Base-by-base conservation (phyloP, 2,329 filamentous ascomycete species). In the Sphaerulina vaccinii region DNA sequence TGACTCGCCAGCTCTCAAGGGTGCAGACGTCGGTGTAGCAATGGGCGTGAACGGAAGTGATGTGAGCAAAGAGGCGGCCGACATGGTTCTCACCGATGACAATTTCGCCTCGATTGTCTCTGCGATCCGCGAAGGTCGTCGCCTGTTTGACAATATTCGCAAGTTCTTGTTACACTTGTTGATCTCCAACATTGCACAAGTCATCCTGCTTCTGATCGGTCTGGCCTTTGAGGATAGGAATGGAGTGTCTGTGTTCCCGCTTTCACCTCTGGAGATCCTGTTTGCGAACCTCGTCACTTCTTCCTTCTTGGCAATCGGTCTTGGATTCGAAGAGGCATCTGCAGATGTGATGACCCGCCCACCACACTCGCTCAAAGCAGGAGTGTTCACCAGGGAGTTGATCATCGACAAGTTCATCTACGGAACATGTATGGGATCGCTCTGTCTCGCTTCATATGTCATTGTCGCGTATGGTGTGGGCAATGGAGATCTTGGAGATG, bases 381-480 rank as follows among this genome's bases (percentile, higher is more conserved):
- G 73, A 29, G 72, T 76, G 49, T 76, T 76, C 64, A 72, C 71
- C 27, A 63, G 62, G 23, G 73, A 76, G 49, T 68, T 76, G 52
- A 75, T 76, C 55, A 66, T 68, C 24, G 73, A 76, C 61, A 76
- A 74, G 52, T 73, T 75, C 63, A 71, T 76, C 63, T 76, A 76
- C 57, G 74, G 73, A 24, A 69, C 69, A 47, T 74, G 70, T 63
- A 74, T 76, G 71, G 73, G 72, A 38, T 59, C 64, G 0, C 67
- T 76, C 0, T 75, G 74, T 55, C 70, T 76, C 8, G 68, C 67
- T 43, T 69, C 69, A n/a, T 75, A 73, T 60, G 67, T 70, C 39
- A 68, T 73, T 35, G 73, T 76, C 33, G 71, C 71, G 1, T 75
- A 73, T 51, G 73, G 72, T 5, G 68, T 68, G 24, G 72, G 71